Evolutionary conservation across 2,329 filamentous ascomycete genomes (phyloP).

Genomic region (Phialophora chinensis): DNA sequence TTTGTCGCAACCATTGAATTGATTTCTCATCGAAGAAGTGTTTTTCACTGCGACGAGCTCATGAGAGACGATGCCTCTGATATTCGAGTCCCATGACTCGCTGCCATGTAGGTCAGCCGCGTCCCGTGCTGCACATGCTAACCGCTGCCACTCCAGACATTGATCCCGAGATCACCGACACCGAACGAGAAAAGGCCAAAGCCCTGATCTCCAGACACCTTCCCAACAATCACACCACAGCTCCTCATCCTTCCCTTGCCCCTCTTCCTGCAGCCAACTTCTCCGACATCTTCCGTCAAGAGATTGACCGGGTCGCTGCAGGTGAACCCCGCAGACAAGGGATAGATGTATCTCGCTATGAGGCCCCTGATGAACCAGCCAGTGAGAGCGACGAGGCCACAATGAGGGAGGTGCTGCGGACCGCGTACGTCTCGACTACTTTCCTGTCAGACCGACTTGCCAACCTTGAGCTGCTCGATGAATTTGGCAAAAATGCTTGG

Average conservation of each 20-base stretch:
- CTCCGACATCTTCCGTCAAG: conserved; percentile 69
- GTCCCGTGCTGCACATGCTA: conserved; percentile 23
- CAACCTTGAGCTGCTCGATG: conserved; percentile 76
- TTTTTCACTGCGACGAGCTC: not conserved
- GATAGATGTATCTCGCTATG: conserved; percentile 82
- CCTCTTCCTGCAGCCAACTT: conserved; percentile 61
- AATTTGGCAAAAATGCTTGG: conserved; percentile 89
- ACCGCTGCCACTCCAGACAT: conserved; percentile 66
- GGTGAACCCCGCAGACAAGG: conserved; percentile 64
- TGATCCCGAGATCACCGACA: conserved; percentile 70
- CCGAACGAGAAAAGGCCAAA: conserved; percentile 69
- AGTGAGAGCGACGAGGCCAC: conserved; percentile 43
- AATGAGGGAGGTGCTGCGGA: conserved; percentile 59
- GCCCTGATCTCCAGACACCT: conserved; percentile 73
- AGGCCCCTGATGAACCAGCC: conserved; percentile 69
- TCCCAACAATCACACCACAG: conserved; percentile 53
- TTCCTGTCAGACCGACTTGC: conserved; percentile 63
- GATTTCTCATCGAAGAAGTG: not conserved
- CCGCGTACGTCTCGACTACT: conserved; percentile 63
- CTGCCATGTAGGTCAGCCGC: conserved; percentile 33
- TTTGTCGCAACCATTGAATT: conserved; percentile 13
- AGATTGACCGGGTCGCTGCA: conserved; percentile 71
- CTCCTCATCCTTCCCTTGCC: conserved; percentile 66
- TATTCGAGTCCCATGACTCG: conserved; percentile 71
- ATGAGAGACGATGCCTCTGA: conserved; percentile 64